Conservation (phyloP, 1,284 basidiomycete species). For the Cutaneotrichosporon cutaneum region DNA sequence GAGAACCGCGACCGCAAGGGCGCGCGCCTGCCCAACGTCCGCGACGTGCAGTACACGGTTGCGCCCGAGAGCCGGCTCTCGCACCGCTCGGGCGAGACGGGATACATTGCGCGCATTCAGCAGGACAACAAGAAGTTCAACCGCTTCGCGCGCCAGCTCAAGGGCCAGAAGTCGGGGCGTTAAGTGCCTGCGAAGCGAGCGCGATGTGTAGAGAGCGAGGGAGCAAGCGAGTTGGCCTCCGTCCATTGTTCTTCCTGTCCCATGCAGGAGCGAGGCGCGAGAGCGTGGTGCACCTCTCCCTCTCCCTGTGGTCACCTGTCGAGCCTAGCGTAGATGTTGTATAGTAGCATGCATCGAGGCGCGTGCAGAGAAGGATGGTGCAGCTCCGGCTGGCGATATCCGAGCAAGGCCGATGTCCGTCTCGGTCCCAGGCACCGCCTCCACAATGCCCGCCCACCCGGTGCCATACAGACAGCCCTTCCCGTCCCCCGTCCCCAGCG, state of each 20-base stretch:
- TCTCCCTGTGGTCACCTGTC: neutral
- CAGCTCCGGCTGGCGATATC: too few relatives aligned
- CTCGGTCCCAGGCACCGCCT: neutral
- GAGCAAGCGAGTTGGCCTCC: neutral
- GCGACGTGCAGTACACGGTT: conserved; percentile 48
- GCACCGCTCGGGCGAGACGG: conserved; percentile 39
- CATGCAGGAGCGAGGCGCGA: too few relatives aligned
- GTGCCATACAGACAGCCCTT: neutral
- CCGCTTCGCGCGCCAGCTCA: conserved; percentile 48
- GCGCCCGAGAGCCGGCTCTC: conserved; percentile 39
- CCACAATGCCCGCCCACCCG: neutral
- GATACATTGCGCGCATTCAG: conserved; percentile 44
- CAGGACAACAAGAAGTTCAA: conserved; percentile 51
- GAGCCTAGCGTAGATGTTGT: conserved; percentile 9
- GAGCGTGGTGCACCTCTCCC: too few relatives aligned
- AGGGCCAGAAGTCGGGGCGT: conserved; percentile 12
- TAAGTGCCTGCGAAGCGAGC: neutral
- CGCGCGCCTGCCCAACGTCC: conserved; percentile 35
- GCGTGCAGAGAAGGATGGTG: neutral
- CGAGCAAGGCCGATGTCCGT: too few relatives aligned
- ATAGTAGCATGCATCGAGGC: conserved; percentile 10
- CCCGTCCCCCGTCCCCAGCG: neutral
- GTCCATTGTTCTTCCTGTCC: too few relatives aligned
- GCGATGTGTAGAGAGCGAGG: too few relatives aligned
- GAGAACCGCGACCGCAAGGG: conserved; percentile 45